Base-by-base conservation (phyloP, 805 yeast species). In the Soucietia sequanensis region DNA sequence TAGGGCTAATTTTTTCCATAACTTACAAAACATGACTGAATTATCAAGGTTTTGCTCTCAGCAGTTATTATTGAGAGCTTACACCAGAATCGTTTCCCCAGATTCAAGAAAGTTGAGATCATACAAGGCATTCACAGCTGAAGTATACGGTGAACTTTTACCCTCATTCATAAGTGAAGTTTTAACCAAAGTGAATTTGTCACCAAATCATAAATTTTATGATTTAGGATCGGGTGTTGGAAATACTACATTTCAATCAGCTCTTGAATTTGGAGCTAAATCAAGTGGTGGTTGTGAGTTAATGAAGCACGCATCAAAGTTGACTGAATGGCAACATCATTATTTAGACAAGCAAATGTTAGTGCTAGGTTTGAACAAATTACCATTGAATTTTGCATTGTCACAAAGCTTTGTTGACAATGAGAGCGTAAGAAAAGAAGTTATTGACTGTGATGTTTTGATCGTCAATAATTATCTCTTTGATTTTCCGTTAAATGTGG, bases 201-300 rank as follows among this genome's bases (percentile, higher is more conserved):
- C 64, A 23, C 68, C 76, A 1, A 60, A 58, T 1, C 73, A 76
- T 28, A 74, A 68, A n/a, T 89, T 88, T 50, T 78, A 90, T 42
- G 97, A 90, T 59, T 66, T 90, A 16, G 97, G 97, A 0, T 87
- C 95, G 0, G 97, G 97, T 11, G 96, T 90, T 11, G 97, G 96
- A 0, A 90, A 90, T 53, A 87, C 96, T 38, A 82, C 84, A 0
- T 72, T 89, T 27, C 96, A 89, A 56, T 95, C 96, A 0, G 88
- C 96, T 0, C 58, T 90, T 23, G 95, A 89, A 49, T 79, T 76
- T 54, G 95, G 96, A 2, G 84, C 89, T 41, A 70, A 70, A 34
- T 46, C 53, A 11, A 81, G 95, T 56, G 87, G 85, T 50, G 97
- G 97, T 1, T 86, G 91, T 58, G 97, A 90, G 54, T 75, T 90